phyloP scores from a whole-genome alignment of 2,329 filamentous ascomycete genomes.

The Scedosporium aurantiacum region DNA sequence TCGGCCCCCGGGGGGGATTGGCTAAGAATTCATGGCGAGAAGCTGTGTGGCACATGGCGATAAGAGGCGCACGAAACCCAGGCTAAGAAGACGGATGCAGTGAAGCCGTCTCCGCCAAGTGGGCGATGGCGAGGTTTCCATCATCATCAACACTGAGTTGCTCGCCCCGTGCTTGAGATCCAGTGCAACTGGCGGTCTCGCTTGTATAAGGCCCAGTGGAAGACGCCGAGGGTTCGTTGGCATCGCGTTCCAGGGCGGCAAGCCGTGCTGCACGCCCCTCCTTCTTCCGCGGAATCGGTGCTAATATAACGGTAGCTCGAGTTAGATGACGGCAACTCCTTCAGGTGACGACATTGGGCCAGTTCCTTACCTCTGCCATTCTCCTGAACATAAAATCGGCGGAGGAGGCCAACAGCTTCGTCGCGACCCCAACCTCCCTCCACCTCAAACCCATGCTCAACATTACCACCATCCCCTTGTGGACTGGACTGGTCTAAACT shows the following conservation, averaged over 20 bases:
- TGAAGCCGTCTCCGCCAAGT: too few species aligned
- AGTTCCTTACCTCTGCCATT: slow-evolving; percentile 67
- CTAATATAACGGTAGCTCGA: background rate
- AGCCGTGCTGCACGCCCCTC: slow-evolving; percentile 10
- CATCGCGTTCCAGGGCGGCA: slow-evolving; percentile 8
- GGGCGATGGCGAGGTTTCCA: too few species aligned
- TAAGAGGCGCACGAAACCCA: too few species aligned
- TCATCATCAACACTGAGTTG: too few species aligned
- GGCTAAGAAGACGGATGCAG: too few species aligned
- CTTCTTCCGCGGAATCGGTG: slow-evolving; percentile 11
- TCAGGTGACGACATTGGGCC: background rate
- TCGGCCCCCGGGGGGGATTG: too few species aligned
- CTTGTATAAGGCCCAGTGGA: too few species aligned
- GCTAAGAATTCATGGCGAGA: too few species aligned
- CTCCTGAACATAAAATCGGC: slow-evolving; percentile 95
- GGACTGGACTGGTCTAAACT: slow-evolving; percentile 8
- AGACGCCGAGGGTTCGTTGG: background rate
- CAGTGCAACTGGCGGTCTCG: too few species aligned
- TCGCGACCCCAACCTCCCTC: slow-evolving; percentile 82
- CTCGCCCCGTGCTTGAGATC: too few species aligned
- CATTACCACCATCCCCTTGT: slow-evolving; percentile 48
- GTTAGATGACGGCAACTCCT: background rate
- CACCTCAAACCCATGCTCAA: slow-evolving; percentile 71
- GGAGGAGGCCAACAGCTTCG: slow-evolving; percentile 83
- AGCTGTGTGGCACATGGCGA: too few species aligned